Conservation (phyloP, 75 land plant species). For the Pinus albicaulis region DNA sequence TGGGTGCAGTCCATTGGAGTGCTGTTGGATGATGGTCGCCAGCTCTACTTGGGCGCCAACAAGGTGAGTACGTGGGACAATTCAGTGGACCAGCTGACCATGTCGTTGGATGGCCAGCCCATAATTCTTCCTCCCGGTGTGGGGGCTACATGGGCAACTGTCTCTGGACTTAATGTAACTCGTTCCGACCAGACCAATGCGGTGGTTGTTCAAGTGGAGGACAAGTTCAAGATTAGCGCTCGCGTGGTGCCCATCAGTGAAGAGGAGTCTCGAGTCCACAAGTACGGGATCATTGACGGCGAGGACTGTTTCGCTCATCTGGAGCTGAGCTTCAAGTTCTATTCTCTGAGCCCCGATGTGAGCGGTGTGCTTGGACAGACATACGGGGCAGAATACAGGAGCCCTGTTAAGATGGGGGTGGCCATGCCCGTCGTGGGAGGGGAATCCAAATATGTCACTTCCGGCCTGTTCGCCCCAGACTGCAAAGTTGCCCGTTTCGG, state of each 20-base stretch:
- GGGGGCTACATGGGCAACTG: not conserved
- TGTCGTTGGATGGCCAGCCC: constrained; percentile 21
- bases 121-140: constrained; percentile 2
- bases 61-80: constrained; percentile 23
- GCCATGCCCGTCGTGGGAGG: constrained; percentile 40
- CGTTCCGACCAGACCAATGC: constrained; percentile 6
- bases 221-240: constrained; percentile 10
- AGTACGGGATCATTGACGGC: constrained; percentile 12
- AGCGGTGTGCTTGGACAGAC: constrained; percentile 40
- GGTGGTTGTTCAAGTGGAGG: constrained; percentile 12
- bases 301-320: constrained; percentile 30
- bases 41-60: constrained; percentile 20
- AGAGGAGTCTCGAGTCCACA: constrained; percentile 30
- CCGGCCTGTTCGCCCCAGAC: constrained; percentile 20
- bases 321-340: constrained; percentile 32
- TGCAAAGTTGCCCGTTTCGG: constrained; percentile 21
- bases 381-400: constrained; percentile 19
- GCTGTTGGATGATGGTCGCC: constrained; percentile 9
- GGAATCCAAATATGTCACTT: not conserved
- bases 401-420: constrained; percentile 17
- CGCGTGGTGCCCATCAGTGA: constrained; percentile 29
- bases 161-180: constrained; percentile 6
- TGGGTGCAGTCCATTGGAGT: constrained; percentile 32
- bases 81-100: constrained; percentile 13
- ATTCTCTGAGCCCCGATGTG: constrained; percentile 14